A percentile compares a stretch with the other conserved stretches of the same genome.
Conservation (phyloP, 1,284 basidiomycete species). For the Leccinum cinnamomeum region DNA sequence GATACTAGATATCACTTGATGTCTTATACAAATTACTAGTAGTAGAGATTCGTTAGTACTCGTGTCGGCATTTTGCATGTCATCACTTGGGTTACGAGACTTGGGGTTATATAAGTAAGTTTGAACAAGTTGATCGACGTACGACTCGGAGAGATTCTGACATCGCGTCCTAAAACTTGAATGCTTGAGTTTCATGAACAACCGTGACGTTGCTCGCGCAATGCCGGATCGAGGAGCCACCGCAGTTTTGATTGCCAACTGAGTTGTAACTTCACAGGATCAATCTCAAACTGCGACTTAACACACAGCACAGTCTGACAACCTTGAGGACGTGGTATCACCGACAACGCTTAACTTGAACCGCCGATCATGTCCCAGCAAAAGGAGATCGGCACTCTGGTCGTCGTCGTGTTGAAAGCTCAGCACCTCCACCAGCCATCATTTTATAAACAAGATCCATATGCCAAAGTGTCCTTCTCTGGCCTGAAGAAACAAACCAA, state of each 20-base stretch:
- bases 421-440: conserved; percentile 67
- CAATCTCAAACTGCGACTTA: not conserved
- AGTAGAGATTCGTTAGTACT: not conserved
- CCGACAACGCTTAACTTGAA: not conserved
- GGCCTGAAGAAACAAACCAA: conserved; percentile 56
- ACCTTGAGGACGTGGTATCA: not conserved
- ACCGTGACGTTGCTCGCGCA: no score
- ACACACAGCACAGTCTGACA: not conserved
- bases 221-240: not conserved
- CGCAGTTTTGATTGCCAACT: not conserved
- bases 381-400: conserved; percentile 62
- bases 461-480: conserved; percentile 47
- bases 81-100: not conserved
- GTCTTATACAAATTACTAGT: not conserved
- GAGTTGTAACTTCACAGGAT: not conserved
- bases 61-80: not conserved
- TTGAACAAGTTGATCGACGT: no score
- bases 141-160: no score
- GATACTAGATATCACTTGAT: no score
- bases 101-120: no score
- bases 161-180: no score
- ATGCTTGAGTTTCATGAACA: no score
- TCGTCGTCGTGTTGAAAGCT: conserved; percentile 74
- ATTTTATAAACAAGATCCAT: conserved; percentile 78
- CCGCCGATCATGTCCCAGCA: conserved; percentile 29